Evolutionary conservation across 2,329 filamentous ascomycete genomes (phyloP).

Genomic region (Apiospora kogelbergensis): DNA sequence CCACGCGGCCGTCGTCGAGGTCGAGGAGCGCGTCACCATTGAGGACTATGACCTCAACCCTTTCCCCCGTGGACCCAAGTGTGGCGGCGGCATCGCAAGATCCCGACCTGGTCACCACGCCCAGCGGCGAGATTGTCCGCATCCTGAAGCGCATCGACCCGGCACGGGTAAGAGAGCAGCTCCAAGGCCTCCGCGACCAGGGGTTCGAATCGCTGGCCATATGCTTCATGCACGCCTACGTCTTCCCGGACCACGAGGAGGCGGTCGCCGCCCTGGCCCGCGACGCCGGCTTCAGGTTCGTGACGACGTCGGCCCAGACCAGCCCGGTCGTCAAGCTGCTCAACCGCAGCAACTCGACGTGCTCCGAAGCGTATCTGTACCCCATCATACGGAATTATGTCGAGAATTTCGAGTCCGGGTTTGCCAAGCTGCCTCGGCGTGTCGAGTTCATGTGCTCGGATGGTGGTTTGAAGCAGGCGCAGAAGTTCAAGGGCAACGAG

Average conservation of each 20-base stretch:
- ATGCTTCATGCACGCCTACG: constrained; percentile 74
- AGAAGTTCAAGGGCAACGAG: constrained; percentile 95
- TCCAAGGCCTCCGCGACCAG: constrained; percentile 60
- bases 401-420: constrained; percentile 63
- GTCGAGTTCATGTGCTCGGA: constrained; percentile 67
- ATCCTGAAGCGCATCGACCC: constrained; percentile 62
- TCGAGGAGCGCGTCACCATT: constrained; percentile 70
- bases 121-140: constrained; percentile 67
- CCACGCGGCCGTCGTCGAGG: constrained; percentile 66
- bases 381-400: constrained; percentile 71
- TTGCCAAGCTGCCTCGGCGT: constrained; percentile 57
- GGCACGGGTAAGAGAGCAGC: constrained; percentile 50
- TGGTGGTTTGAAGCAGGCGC: constrained; percentile 56
- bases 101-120: constrained; percentile 55
- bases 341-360: constrained; percentile 65
- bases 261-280: constrained; percentile 59
- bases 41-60: constrained; percentile 71
- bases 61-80: constrained; percentile 48
- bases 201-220: constrained; percentile 56
- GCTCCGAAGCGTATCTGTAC: constrained; percentile 69
- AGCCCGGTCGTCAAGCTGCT: constrained; percentile 74
- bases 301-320: constrained; percentile 64
- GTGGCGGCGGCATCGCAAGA: constrained; percentile 27
- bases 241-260: constrained; percentile 64
- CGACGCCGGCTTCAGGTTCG: constrained; percentile 66